These are phyloP conservation scores for Collybiopsis confluens DNA, from an alignment of 768 basidiomycete genomes.

Conservation along the genomic window DNA sequence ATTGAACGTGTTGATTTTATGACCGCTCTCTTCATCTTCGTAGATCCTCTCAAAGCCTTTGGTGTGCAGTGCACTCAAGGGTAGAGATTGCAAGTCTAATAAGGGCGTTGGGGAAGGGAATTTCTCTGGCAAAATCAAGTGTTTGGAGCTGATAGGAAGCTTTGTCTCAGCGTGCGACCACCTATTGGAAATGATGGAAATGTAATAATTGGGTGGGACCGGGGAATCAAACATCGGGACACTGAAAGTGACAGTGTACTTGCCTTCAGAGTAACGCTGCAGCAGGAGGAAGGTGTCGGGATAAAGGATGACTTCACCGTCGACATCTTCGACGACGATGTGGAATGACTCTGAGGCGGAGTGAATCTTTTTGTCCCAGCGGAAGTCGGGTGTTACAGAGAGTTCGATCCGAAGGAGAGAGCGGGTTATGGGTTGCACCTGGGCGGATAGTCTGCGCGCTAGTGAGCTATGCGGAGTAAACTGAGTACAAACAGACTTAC, in stretches of 20 bases:
- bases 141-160: slow-evolving; percentile 94
- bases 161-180: slow-evolving; percentile 96
- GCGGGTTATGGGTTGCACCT: slow-evolving; percentile 95
- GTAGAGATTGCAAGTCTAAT: slow-evolving; percentile 87
- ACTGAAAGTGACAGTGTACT: slow-evolving; percentile 91
- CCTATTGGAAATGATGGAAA: slow-evolving; percentile 89
- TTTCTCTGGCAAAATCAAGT: slow-evolving; percentile 94
- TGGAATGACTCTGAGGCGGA: slow-evolving; percentile 86
- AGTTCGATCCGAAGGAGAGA: slow-evolving; percentile 89
- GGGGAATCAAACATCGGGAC: slow-evolving; percentile 92
- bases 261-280: slow-evolving; percentile 87
- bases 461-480: slow-evolving; percentile 1
- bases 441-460: slow-evolving; percentile 70
- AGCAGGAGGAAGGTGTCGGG: slow-evolving; percentile 91
- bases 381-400: slow-evolving; percentile 95
- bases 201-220: slow-evolving; percentile 97
- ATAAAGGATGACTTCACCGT: slow-evolving; percentile 95
- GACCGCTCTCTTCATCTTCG: slow-evolving; percentile 37
- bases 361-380: slow-evolving; percentile 95
- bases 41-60: slow-evolving; percentile 89
- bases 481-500: slow-evolving; percentile 32
- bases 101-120: slow-evolving; percentile 92
- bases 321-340: slow-evolving; percentile 94
- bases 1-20: slow-evolving; percentile 77
- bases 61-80: slow-evolving; percentile 89